Evolutionary conservation across 108 stramenopile genomes (phyloP).

Genomic region (Fragilariopsis cylindrus): DNA sequence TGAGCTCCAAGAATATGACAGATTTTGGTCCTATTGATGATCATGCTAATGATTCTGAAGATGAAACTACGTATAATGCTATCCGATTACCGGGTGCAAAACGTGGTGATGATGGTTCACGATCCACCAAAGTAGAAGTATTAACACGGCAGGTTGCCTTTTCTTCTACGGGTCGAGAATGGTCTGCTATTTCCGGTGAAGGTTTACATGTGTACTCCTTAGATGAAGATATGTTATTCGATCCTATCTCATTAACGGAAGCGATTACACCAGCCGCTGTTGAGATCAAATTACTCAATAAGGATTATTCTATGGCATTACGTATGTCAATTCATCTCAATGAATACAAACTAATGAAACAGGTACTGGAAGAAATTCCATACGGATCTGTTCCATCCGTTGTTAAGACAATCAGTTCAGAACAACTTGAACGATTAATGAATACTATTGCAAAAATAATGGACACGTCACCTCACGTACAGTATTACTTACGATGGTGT

Average conservation of each 20-base stretch:
- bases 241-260: constrained; percentile 88
- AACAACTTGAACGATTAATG: constrained; percentile 75
- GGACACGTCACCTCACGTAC: constrained; percentile 82
- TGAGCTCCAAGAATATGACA: constrained; percentile 81
- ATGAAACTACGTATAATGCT: constrained; percentile 64
- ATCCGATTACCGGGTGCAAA: constrained; percentile 80
- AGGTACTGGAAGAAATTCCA: constrained; percentile 82
- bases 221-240: constrained; percentile 92
- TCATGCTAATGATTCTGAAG: constrained; percentile 67
- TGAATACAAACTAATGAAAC: constrained; percentile 72
- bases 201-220: constrained; percentile 89
- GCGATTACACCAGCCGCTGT: constrained; percentile 82
- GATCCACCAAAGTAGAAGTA: constrained; percentile 84
- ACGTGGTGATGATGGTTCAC: constrained; percentile 86
- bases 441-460: constrained; percentile 77
- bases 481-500: constrained; percentile 88
- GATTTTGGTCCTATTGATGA: constrained; percentile 83
- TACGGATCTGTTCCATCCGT: constrained; percentile 73
- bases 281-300: constrained; percentile 53
- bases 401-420: constrained; percentile 65
- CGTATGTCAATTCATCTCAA: constrained; percentile 86
- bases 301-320: constrained; percentile 72
- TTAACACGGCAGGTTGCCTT: constrained; percentile 81
- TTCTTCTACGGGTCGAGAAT: constrained; percentile 87
- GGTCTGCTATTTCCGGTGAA: constrained; percentile 88